Percentiles rank a stretch among this genome's conserved stretches.
phyloP scores from a whole-genome alignment of 805 yeast genomes.

The Sungouiella thailandica region DNA sequence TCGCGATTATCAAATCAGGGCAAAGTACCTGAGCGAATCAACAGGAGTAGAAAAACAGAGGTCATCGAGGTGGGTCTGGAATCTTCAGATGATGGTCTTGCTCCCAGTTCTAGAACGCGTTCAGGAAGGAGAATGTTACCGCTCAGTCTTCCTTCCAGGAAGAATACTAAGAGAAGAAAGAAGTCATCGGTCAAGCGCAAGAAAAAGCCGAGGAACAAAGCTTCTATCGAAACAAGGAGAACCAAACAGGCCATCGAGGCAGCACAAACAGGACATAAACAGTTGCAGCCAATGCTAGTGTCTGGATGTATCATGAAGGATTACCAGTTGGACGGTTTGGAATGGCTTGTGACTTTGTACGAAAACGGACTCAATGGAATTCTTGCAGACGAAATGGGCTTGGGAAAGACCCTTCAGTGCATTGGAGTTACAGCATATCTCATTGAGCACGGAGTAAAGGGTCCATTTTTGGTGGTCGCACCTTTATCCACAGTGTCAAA shows the following conservation, averaged over 20 bases:
- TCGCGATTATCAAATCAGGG: too few relatives aligned
- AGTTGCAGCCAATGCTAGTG: conserved; percentile 29
- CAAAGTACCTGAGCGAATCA: too few relatives aligned
- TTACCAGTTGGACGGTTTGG: conserved; percentile 85
- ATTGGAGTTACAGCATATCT: conserved; percentile 73
- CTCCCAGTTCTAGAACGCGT: background rate
- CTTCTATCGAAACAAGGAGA: conserved; percentile 13
- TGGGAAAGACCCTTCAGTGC: conserved; percentile 90
- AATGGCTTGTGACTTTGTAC: conserved; percentile 83
- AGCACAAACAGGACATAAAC: conserved; percentile 20
- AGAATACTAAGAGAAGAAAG: background rate
- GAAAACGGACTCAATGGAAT: conserved; percentile 95
- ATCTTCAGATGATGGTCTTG: background rate
- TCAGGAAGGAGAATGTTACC: background rate
- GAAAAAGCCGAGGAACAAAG: conserved; percentile 1
- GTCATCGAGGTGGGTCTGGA: conserved; percentile 1
- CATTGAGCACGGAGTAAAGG: conserved; percentile 70
- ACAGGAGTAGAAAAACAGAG: too few relatives aligned
- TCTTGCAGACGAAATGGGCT: conserved; percentile 96
- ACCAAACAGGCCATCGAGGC: conserved; percentile 22
- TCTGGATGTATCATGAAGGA: conserved; percentile 60
- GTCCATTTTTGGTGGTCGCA: conserved; percentile 75
- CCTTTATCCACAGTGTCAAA: conserved; percentile 83
- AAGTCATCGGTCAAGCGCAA: too few relatives aligned
- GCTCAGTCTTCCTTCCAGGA: background rate